Evolutionary conservation across 257 asterid genomes (phyloP).

Genomic region (Nicotiana obtusifolia): DNA sequence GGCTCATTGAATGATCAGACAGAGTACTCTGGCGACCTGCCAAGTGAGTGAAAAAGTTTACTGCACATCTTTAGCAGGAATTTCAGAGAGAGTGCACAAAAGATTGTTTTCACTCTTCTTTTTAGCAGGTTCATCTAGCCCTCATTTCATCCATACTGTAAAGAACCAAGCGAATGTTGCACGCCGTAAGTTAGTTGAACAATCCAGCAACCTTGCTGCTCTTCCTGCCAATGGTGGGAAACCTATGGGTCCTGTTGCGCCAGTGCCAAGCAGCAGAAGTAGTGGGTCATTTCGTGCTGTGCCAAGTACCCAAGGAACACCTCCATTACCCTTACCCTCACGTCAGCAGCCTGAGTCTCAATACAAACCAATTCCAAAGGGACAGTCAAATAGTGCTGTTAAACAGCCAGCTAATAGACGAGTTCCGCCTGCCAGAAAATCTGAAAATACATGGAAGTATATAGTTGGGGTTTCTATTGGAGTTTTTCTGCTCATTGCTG

Average conservation of each 20-base stretch:
- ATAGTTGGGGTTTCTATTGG: constrained; percentile 35
- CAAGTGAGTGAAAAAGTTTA: constrained; percentile 31
- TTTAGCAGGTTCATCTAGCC: constrained; percentile 35
- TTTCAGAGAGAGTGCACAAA: not conserved
- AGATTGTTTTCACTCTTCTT: constrained; percentile 12
- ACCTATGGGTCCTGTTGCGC: constrained; percentile 20
- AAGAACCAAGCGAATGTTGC: constrained; percentile 18
- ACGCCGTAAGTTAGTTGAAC: constrained; percentile 55
- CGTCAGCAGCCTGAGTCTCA: constrained; percentile 20
- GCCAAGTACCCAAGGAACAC: constrained; percentile 31
- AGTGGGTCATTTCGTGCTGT: constrained; percentile 86
- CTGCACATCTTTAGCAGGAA: not conserved
- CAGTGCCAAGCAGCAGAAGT: constrained; percentile 59
- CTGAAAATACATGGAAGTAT: constrained; percentile 38
- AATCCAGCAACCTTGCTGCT: constrained; percentile 54
- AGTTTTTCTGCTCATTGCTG: constrained; percentile 32
- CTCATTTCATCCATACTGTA: constrained; percentile 22
- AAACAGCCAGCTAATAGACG: constrained; percentile 21
- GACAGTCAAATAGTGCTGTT: constrained; percentile 9
- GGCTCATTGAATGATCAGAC: constrained; percentile 23
- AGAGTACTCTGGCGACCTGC: constrained; percentile 29
- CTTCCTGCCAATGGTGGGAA: constrained; percentile 28
- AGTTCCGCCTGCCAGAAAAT: constrained; percentile 10
- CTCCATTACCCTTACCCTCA: constrained; percentile 25
- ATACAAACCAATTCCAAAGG: constrained; percentile 13